These are phyloP conservation scores for Physaria fendleri DNA, from an alignment of 345 rosid species.

Conservation along the genomic window DNA sequence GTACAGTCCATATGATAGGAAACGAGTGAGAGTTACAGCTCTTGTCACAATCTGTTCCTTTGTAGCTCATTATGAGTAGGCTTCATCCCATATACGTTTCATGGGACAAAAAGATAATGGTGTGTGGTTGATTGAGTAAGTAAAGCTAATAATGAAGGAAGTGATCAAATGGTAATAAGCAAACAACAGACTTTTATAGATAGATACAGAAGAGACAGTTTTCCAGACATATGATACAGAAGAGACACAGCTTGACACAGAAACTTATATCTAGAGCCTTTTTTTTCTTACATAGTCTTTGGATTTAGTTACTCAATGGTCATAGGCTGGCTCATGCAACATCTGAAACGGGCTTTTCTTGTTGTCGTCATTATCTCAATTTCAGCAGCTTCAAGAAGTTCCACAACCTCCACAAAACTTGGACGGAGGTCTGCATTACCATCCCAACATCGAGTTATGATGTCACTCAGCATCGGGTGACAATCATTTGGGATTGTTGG, in stretches of 20 bases:
- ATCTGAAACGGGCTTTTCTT: constrained; percentile 46
- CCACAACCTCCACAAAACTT: constrained; percentile 31
- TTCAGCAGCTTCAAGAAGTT: constrained; percentile 38
- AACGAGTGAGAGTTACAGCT: background rate
- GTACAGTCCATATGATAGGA: background rate
- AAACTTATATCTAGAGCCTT: constrained; percentile 20
- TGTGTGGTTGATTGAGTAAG: background rate
- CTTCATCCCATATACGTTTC: background rate
- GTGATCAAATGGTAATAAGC: background rate
- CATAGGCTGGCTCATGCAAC: constrained; percentile 41
- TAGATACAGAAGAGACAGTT: background rate
- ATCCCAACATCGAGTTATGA: constrained; percentile 43
- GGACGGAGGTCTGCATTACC: constrained; percentile 35
- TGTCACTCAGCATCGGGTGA: constrained; percentile 37
- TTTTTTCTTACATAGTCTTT: background rate
- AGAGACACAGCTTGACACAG: background rate
- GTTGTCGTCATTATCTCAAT: constrained; percentile 32
- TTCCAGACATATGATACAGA: no score
- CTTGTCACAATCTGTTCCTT: background rate
- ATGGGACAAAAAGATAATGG: background rate
- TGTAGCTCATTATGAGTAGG: background rate
- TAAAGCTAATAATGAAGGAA: background rate
- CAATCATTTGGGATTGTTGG: constrained; percentile 35
- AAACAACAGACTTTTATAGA: no score
- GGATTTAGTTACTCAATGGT: constrained; percentile 28